Evolutionary conservation across 345 rosid species (phyloP).

Genomic region (Eucalyptus sp.): DNA sequence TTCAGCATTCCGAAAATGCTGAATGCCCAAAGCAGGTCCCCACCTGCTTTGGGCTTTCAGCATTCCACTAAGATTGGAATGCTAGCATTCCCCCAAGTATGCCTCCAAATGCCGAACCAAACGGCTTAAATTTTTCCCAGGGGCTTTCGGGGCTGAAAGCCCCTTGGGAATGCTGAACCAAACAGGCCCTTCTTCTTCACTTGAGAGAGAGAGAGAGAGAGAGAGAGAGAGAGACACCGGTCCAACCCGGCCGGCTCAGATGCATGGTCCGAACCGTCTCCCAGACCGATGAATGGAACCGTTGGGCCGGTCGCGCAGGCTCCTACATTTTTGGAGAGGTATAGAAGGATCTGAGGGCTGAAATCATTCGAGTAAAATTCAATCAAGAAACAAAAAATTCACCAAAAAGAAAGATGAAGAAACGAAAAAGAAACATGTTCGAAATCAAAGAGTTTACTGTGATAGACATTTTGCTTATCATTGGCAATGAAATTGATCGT

Average conservation of each 20-base stretch:
- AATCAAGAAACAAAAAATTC: not conserved
- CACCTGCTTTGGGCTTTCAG: too few relatives aligned
- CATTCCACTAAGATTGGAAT: too few relatives aligned
- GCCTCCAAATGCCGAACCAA: too few relatives aligned
- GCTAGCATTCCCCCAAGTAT: too few relatives aligned
- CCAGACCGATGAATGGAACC: not conserved
- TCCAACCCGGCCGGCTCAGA: not conserved
- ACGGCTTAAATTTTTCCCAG: too few relatives aligned
- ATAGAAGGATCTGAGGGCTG: not conserved
- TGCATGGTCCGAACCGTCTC: not conserved
- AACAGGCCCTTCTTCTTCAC: not conserved
- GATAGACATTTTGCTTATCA: not conserved
- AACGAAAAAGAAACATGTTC: not conserved
- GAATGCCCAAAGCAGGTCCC: too few relatives aligned
- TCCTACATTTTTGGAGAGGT: not conserved
- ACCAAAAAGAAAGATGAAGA: not conserved
- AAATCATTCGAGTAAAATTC: not conserved
- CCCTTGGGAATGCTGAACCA: too few relatives aligned
- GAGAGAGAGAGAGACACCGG: not conserved
- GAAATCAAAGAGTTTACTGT: too few relatives aligned
- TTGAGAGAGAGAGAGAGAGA: not conserved
- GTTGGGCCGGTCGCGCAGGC: not conserved
- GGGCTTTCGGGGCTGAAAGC: too few relatives aligned
- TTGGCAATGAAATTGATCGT: not conserved
- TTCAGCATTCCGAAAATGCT: too few relatives aligned